phyloP scores from a whole-genome alignment of 345 rosid genomes.

The Camelina laxa region DNA sequence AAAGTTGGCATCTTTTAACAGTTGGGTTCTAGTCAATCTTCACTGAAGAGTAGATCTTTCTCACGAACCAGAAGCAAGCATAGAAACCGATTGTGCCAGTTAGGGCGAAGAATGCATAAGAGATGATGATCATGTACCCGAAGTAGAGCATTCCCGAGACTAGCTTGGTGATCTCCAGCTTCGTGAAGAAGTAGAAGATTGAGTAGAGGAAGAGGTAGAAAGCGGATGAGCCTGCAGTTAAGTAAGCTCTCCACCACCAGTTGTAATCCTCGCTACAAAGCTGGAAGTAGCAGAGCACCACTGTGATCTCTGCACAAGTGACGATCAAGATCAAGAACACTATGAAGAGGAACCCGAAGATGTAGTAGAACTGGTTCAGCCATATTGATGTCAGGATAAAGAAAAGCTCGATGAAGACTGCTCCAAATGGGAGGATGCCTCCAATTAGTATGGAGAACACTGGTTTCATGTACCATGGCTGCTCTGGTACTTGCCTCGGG shows the following conservation, averaged over 20 bases:
- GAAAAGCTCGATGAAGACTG: conserved; percentile 97
- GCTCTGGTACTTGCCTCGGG: conserved; percentile 94
- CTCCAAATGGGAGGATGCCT: conserved; percentile 97
- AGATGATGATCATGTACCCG: conserved; percentile 85
- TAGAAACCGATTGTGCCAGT: conserved; percentile 97
- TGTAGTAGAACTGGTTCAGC: conserved; percentile 99
- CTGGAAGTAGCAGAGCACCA: conserved; percentile 98
- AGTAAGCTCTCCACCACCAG: conserved; percentile 99
- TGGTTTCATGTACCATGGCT: conserved; percentile 97
- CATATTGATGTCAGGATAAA: conserved; percentile 95
- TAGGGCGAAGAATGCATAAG: conserved; percentile 89
- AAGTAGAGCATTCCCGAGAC: conserved; percentile 93
- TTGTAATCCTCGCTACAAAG: conserved; percentile 92
- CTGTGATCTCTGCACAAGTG: conserved; percentile 94
- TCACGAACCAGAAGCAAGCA: conserved; percentile 96
- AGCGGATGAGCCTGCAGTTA: conserved; percentile 95
- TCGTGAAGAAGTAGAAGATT: conserved; percentile 91
- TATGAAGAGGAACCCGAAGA: conserved; percentile 97
- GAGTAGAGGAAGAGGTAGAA: conserved; percentile 96
- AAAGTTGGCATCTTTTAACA: conserved; percentile 37
- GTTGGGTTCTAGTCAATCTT: conserved; percentile 74
- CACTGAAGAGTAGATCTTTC: conserved; percentile 94
- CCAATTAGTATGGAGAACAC: conserved; percentile 89
- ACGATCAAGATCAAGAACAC: conserved; percentile 82
- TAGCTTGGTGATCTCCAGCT: conserved; percentile 88